Base-by-base conservation (phyloP, 2,329 filamentous ascomycete genomes). In the Talaromyces amestolkiae region DNA sequence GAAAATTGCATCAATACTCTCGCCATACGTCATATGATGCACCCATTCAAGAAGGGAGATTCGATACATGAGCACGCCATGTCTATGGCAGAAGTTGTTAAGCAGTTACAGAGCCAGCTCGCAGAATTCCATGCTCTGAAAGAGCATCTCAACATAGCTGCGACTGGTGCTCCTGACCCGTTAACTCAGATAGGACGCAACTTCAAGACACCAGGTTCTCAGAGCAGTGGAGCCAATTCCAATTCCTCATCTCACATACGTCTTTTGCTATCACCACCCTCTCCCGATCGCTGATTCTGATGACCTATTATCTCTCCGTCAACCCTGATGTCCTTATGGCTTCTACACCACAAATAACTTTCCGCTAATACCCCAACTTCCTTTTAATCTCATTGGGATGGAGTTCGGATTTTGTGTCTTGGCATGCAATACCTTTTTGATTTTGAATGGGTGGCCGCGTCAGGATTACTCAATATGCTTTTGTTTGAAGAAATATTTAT, bases 11-110 rank as follows among this genome's bases (percentile, higher is more conserved):
- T 93, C 70, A 91, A 90, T 37, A 92, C 91, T 0, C 85, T 97
- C 60, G 83, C 87, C 13, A 82, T 97, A 72, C 89, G 94, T 58
- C 90, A 96, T 77, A 86, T 96, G 77, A 86, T 92, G 70, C 84
- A 85, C 39, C 92, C 92, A 13, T 86, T 89, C 71, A 86, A 83
- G 47, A 77, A 78, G 1, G 84, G 91, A 58, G 80, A 83, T 53
- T 82, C 84, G 68, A 85, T 96, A 31, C 84, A 90, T 62, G 86
- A 92, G 69, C 86, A 96, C 67, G 88, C 91, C 11, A 89, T 87
- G 22, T 91, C 93, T 2, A 97, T 97, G 85, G 78, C 83, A 11
- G 86, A 89, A 17, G 85, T 97, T 22, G 69, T 80, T 67, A 73
- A 75, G 65, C 73, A 80, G 66, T 63, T 80, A 8, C 74, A 76